These are phyloP conservation scores for Thielaviopsis populi DNA, from an alignment of 2,329 filamentous ascomycete genomes.

Conservation along the genomic window DNA sequence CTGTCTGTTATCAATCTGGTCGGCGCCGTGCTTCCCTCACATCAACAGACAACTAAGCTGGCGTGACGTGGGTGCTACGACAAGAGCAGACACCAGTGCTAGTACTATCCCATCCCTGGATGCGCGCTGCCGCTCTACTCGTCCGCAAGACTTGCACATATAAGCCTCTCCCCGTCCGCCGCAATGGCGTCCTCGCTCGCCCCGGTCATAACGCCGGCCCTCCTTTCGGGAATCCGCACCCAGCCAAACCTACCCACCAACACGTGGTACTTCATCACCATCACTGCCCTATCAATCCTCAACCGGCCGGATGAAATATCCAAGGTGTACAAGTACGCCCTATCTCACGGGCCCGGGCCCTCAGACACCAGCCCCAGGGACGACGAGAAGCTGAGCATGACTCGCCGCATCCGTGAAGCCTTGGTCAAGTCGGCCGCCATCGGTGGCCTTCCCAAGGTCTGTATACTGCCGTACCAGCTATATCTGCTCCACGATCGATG, in stretches of 20 bases:
- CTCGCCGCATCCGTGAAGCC: slow-evolving; percentile 33
- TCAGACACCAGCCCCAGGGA: slow-evolving; percentile 20
- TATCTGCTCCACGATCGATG: background rate
- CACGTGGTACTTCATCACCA: slow-evolving; percentile 35
- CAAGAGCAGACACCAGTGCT: too few relatives aligned
- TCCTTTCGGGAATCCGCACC: slow-evolving; percentile 29
- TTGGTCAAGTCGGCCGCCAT: slow-evolving; percentile 34
- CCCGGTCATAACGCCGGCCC: slow-evolving; percentile 24
- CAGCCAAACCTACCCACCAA: slow-evolving; percentile 30
- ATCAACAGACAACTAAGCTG: too few relatives aligned
- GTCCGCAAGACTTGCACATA: too few relatives aligned
- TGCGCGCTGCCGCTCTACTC: background rate
- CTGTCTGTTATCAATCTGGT: background rate
- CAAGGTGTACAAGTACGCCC: slow-evolving; percentile 29
- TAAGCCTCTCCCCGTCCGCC: background rate
- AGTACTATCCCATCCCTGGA: too few relatives aligned
- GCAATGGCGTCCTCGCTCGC: slow-evolving; percentile 12
- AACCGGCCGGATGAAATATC: slow-evolving; percentile 36
- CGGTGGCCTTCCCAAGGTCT: slow-evolving; percentile 36
- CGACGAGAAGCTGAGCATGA: slow-evolving; percentile 30
- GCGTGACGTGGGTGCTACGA: too few relatives aligned
- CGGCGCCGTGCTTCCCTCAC: too few relatives aligned
- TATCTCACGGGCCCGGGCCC: slow-evolving; percentile 23
- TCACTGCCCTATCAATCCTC: slow-evolving; percentile 31
- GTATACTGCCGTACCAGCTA: background rate